Conservation (phyloP, 2,329 filamentous ascomycete genomes). For the Diplodia seriata region DNA sequence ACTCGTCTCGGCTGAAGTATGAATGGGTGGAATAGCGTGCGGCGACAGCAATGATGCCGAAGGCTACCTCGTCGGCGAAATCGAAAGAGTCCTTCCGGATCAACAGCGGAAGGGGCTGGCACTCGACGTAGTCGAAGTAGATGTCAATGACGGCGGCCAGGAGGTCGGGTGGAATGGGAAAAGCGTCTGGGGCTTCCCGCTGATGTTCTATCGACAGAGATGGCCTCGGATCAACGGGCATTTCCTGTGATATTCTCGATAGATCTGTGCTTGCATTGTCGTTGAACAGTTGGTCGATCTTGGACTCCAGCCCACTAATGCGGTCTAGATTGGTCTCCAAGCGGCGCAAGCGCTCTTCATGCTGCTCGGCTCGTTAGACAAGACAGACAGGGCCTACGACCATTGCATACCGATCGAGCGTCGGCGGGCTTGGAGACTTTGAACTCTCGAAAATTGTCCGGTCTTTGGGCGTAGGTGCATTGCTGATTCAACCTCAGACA, state of each 20-base stretch:
- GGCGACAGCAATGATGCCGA: not conserved
- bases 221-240: not conserved
- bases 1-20: not conserved
- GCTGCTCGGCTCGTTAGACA: not conserved
- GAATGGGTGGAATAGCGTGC: not conserved
- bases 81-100: not conserved
- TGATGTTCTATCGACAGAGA: not conserved
- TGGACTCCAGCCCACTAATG: not conserved
- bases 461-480: not conserved
- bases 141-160: not conserved
- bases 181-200: not conserved
- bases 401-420: not conserved
- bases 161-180: not conserved
- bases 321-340: conserved; percentile 4
- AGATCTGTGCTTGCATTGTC: too few species aligned
- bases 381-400: not conserved
- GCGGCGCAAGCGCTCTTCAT: not conserved
- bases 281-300: not conserved
- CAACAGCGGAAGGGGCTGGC: not conserved
- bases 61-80: not conserved
- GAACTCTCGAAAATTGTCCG: conserved; percentile 1
- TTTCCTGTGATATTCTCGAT: too few species aligned
- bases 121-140: not conserved
- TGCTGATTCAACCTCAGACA: not conserved
- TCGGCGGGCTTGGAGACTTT: not conserved